A percentile compares a stretch with the other conserved stretches of the same genome.
Conservation (phyloP, 352 stramenopile species). For the Aphanomyces cochlioides region DNA sequence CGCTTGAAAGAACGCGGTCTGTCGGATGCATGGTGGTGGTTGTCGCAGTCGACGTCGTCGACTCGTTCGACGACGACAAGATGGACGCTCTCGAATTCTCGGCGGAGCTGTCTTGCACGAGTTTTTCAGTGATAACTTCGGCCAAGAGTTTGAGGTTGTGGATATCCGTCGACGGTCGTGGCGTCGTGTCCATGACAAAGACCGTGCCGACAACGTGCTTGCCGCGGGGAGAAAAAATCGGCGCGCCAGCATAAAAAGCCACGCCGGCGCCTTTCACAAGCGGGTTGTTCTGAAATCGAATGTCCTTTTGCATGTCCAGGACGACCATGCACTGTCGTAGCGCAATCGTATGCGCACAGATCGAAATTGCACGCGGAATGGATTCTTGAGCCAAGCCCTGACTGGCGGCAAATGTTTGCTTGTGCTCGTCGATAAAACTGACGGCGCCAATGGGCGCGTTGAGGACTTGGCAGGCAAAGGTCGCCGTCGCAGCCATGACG, state of each 20-base stretch:
- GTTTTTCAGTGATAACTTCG: not conserved
- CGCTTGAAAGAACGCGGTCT: not conserved
- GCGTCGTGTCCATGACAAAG: conserved; percentile 82
- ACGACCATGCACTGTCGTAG: conserved; percentile 84
- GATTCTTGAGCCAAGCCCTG: conserved; percentile 78
- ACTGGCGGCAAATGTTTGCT: conserved; percentile 82
- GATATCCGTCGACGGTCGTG: conserved; percentile 36
- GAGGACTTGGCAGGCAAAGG: conserved; percentile 62
- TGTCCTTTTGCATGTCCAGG: conserved; percentile 78
- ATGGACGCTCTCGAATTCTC: too few species aligned
- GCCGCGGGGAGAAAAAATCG: conserved; percentile 75
- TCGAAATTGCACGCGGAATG: conserved; percentile 73
- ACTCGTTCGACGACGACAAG: not conserved
- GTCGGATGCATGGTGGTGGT: not conserved
- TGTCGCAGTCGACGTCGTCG: not conserved
- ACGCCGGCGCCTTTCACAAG: conserved; percentile 78
- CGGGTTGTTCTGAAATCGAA: conserved; percentile 82
- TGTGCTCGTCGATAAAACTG: conserved; percentile 78
- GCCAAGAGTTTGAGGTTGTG: not conserved
- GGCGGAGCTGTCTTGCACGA: not conserved
- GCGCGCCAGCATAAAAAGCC: conserved; percentile 80
- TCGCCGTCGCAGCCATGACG: not conserved
- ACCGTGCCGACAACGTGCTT: conserved; percentile 70
- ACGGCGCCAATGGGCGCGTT: conserved; percentile 81
- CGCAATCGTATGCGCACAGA: conserved; percentile 82